Base-by-base conservation (phyloP, 1,284 basidiomycete species). In the Cystobasidium slooffiae region DNA sequence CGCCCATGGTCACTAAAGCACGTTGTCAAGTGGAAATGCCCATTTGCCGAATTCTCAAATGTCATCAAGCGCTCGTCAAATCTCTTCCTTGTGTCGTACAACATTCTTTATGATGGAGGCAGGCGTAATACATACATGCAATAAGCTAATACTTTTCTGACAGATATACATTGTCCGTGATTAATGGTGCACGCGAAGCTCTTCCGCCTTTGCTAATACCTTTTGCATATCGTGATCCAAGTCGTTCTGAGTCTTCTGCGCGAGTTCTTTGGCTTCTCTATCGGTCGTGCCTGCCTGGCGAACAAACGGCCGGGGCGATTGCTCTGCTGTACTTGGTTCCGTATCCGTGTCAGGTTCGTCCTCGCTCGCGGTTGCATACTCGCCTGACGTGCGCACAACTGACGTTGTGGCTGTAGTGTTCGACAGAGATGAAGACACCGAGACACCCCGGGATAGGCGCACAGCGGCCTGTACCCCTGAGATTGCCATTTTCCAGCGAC, bases 401-500 rank as follows among this genome's bases (percentile, higher is more conserved):
- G 61, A 46, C 43, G 41, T 53, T 22, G 22, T 66, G 12, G 20
- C 51, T 31, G 64, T 63, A 8, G 47, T 18, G 9, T 43, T 31
- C 18, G 46, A 62, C 16, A 61, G n/a, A 6, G 44, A 39, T 20
- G 69, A 63, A 14, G 69, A 64, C 8, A 44, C 51, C 1, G 68
- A 70, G 6, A 22, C 61, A 3, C 69, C 69, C 1, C 61, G 44
- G 6, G 56, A 53, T 37, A 74, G 44, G 2, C 72, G 72, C 16
- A 74, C 65, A 43, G 72, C 72, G 12, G 70, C 70, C 51, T 73
- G 70, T 6, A 73, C 55, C 7, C 70, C 70, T 6, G 65, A 68
- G 56, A 79, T 77, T 39, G 78, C 72, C 51, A 63, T 68, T 63
- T 78, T 77, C 78, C 77, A 78, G 39, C 56, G 46, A 0, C 66